Evolutionary conservation across 106 monocot genomes (phyloP).

Genomic region (Ottelia alismoides): DNA sequence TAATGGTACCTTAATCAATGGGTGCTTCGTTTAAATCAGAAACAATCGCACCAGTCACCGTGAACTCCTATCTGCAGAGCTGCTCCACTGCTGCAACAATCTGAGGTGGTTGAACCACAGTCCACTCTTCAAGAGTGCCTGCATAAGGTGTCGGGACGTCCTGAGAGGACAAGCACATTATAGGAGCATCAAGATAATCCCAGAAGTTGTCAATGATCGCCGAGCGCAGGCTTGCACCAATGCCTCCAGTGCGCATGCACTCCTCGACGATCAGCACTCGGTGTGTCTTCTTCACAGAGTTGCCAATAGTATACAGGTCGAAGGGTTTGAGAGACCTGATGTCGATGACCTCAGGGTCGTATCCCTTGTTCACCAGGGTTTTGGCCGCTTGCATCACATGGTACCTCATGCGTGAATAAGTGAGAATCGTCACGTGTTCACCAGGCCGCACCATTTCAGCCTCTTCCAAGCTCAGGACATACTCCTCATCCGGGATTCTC

Average conservation of each 20-base stretch:
- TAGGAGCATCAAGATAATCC: conserved; percentile 78
- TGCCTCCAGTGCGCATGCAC: conserved; percentile 95
- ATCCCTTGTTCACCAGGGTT: conserved; percentile 80
- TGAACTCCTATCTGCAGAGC: conserved; percentile 54
- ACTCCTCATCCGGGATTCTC: conserved; percentile 83
- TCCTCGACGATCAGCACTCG: conserved; percentile 96
- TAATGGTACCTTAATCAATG: too few relatives aligned
- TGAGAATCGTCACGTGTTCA: conserved; percentile 84
- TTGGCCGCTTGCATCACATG: conserved; percentile 93
- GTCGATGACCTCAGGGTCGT: conserved; percentile 96
- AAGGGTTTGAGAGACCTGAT: conserved; percentile 92
- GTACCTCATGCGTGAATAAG: conserved; percentile 88
- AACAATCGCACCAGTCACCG: too few relatives aligned
- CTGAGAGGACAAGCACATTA: conserved; percentile 83
- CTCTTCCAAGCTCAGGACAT: conserved; percentile 51
- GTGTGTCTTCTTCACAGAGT: conserved; percentile 88
- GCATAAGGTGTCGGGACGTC: conserved; percentile 97
- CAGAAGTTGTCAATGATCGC: conserved; percentile 95
- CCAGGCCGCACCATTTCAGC: conserved; percentile 96
- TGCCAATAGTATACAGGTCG: conserved; percentile 83
- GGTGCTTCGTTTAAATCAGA: too few relatives aligned
- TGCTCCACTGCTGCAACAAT: conserved; percentile 89
- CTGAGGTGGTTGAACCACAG: conserved; percentile 86
- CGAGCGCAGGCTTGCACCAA: conserved; percentile 75
- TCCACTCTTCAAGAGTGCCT: conserved; percentile 81